A percentile compares a stretch with the other conserved stretches of the same genome.
Evolutionary conservation across 345 rosid genomes (phyloP).

Genomic region (Mercurialis annua): DNA sequence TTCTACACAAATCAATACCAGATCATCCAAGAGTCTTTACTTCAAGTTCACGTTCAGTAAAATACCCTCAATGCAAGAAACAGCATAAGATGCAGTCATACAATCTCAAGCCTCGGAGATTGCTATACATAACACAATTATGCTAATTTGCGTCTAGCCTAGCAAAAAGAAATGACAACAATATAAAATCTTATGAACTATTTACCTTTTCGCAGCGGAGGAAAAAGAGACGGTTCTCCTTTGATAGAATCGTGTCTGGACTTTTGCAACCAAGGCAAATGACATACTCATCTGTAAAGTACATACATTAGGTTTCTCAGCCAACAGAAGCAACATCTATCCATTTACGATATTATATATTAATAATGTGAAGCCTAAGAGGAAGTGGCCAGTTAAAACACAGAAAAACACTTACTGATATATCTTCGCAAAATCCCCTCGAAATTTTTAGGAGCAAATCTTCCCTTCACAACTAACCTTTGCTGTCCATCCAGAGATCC

Average conservation of each 20-base stretch:
- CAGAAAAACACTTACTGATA: conserved; percentile 55
- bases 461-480: conserved; percentile 83
- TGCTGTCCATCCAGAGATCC: conserved; percentile 96
- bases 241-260: conserved; percentile 36
- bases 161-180: not conserved
- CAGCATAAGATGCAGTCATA: too few species aligned
- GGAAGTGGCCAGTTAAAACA: conserved; percentile 7
- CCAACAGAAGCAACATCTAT: not conserved
- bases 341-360: not conserved
- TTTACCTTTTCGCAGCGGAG: conserved; percentile 40
- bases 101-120: not conserved
- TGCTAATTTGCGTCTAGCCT: not conserved
- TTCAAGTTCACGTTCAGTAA: not conserved
- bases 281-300: conserved; percentile 36
- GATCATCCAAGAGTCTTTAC: not conserved
- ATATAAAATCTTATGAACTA: not conserved
- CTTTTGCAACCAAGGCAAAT: conserved; percentile 39
- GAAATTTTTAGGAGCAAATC: conserved; percentile 90
- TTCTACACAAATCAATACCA: too few species aligned
- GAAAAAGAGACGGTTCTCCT: conserved; percentile 38
- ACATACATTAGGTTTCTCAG: not conserved
- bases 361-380: not conserved
- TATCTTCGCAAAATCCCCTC: conserved; percentile 85
- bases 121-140: not conserved
- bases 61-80: not conserved